phyloP scores from a whole-genome alignment of 1,139 yeast species.

The Saccharomyces hybrid region DNA sequence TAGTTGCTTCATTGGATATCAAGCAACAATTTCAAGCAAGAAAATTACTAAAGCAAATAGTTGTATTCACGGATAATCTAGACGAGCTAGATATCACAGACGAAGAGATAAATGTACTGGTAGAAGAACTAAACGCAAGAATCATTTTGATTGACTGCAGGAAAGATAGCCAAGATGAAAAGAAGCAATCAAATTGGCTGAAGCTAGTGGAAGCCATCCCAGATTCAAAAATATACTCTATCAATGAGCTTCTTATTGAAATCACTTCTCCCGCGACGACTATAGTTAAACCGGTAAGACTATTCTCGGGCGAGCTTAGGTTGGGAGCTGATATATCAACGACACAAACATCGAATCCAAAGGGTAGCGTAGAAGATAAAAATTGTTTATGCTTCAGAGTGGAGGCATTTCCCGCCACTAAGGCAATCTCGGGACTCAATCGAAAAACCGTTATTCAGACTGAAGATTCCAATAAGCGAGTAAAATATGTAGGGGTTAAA shows the following conservation, averaged over 20 bases:
- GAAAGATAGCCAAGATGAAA: slow-evolving; percentile 3
- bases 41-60: slow-evolving; percentile 35
- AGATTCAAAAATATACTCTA: slow-evolving; percentile 18
- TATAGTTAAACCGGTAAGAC: slow-evolving; percentile 32
- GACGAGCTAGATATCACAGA: slow-evolving; percentile 34
- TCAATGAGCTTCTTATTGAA: slow-evolving; percentile 17
- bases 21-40: slow-evolving; percentile 29
- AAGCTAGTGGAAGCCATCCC: slow-evolving; percentile 15
- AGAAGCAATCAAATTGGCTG: slow-evolving; percentile 18
- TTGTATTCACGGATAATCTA: slow-evolving; percentile 40
- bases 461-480: slow-evolving; percentile 13
- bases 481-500: slow-evolving; percentile 23
- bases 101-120: slow-evolving; percentile 21
- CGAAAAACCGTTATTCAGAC: slow-evolving; percentile 31
- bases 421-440: slow-evolving; percentile 37
- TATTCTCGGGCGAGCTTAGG: slow-evolving; percentile 35
- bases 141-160: slow-evolving; percentile 17
- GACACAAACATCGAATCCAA: not conserved
- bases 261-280: slow-evolving; percentile 16
- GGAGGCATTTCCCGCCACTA: slow-evolving; percentile 60
- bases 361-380: slow-evolving; percentile 18
- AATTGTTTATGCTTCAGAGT: slow-evolving; percentile 39
- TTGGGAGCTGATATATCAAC: slow-evolving; percentile 30
- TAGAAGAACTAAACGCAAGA: slow-evolving; percentile 19
- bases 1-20: slow-evolving; percentile 31